Conservation (phyloP, 305 asterid species). For the Stenogyne calaminthoides region DNA sequence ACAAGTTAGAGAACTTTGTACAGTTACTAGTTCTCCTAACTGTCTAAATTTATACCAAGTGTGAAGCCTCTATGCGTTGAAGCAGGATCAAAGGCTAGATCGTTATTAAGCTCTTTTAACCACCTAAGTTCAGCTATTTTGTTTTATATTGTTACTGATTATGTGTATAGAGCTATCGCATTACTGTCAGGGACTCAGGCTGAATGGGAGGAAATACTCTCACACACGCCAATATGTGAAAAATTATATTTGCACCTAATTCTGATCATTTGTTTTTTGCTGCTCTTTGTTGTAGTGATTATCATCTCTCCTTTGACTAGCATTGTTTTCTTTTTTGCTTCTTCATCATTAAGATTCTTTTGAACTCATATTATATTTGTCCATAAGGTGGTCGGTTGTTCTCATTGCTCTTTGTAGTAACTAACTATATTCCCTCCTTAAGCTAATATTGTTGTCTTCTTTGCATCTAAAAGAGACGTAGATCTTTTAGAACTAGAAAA, state of each 20-base stretch:
- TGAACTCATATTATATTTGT: neutral
- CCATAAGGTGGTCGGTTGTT: neutral
- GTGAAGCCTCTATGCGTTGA: conserved; percentile 4
- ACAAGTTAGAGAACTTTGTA: neutral
- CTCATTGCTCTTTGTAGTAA: neutral
- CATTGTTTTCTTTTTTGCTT: neutral
- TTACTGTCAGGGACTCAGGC: neutral
- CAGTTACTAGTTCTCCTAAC: neutral
- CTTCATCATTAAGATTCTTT: neutral
- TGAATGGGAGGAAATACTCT: neutral
- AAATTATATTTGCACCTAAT: neutral
- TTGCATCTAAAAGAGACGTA: neutral
- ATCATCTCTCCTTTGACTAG: neutral
- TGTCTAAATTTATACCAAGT: neutral
- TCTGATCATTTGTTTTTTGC: neutral
- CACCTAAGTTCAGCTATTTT: neutral
- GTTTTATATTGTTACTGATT: neutral
- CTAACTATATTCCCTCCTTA: neutral
- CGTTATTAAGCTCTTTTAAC: neutral
- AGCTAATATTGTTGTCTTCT: neutral
- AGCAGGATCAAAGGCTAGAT: neutral
- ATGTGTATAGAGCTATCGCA: neutral
- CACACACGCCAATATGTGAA: neutral
- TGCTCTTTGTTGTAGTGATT: neutral
- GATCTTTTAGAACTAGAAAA: neutral